Base-by-base conservation (phyloP, 306 rosid species). In the Albizia julibrissin region DNA sequence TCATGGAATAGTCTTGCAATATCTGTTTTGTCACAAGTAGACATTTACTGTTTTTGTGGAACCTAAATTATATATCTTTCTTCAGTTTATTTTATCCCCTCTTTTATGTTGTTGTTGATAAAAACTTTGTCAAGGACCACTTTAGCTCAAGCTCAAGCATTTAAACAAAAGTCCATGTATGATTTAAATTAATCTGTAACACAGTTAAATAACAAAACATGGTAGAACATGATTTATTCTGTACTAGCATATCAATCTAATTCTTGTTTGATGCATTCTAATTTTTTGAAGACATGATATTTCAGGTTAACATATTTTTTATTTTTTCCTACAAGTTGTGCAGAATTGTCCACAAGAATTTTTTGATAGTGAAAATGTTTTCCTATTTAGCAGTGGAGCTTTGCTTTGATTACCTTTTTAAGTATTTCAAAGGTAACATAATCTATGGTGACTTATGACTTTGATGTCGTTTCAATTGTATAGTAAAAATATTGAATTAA, bases 1-100 rank as follows among this genome's bases (percentile, higher is more conserved):
- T 85, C 94, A 24, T 95, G 97, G 97, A 89, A 87, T 81, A 87
- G 93, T 81, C 98, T 90, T 67, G 92, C 97, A 8, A 72, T 88
- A 61, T 89, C 92, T 75, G 88, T 92, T 75, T 81, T 95, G 81
- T 88, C 93, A 85, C 91, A 95, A 97, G 99, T 95, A 90, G 58
- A 74, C 34, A 42, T 71, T 78, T 27, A 75, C 54, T 22, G 11
- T n/a, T 40, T 42, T 43, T 22, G 19, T n/a, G 6, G 52, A 69
- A n/a, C 7, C 54, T 69, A 54, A 42, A 73, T 76, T 81, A 16
- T 72, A 22, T 22, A n/a, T 58, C 27, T 40, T 56, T 27, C 74
- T 44, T 64, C 50, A 46, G 79, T 82, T 70, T 81, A 75, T 84
- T 75, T 66, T 62, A 13, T 74, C 68, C 61, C 78, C 44, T 66